Evolutionary conservation across 345 rosid species (phyloP).

Genomic region (Salix caprea): DNA sequence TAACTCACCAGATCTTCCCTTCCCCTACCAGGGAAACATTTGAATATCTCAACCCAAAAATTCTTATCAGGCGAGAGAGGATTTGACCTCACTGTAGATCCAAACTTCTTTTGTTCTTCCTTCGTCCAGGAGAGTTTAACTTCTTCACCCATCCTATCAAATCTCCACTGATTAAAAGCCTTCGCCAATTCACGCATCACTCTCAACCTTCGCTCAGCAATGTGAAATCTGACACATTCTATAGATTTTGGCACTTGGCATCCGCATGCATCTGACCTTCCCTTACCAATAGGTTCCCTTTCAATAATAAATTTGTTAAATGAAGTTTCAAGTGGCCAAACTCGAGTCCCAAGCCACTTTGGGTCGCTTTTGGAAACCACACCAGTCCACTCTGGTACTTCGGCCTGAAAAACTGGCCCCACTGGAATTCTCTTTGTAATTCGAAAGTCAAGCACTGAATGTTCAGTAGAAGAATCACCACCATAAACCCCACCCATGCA

Average conservation of each 20-base stretch:
- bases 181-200: slow-evolving; percentile 60
- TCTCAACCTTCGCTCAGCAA: slow-evolving; percentile 42
- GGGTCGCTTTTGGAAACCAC: slow-evolving; percentile 43
- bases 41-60: slow-evolving; percentile 49
- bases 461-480: slow-evolving; percentile 24
- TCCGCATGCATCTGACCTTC: slow-evolving; percentile 75
- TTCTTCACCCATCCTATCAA: slow-evolving; percentile 75
- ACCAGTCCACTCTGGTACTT: slow-evolving; percentile 65
- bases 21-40: slow-evolving; percentile 41
- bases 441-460: slow-evolving; percentile 34
- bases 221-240: slow-evolving; percentile 75
- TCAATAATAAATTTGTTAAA: slow-evolving; percentile 46
- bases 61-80: slow-evolving; percentile 25
- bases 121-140: slow-evolving; percentile 48
- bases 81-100: slow-evolving; percentile 37
- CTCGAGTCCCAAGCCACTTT: slow-evolving; percentile 70
- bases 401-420: slow-evolving; percentile 69
- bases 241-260: slow-evolving; percentile 55
- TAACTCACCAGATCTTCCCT: slow-evolving; percentile 63
- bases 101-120: slow-evolving; percentile 50
- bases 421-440: slow-evolving; percentile 37
- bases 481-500: slow-evolving; percentile 3
- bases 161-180: slow-evolving; percentile 58
- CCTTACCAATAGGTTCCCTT: slow-evolving; percentile 84
- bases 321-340: slow-evolving; percentile 62